Base-by-base conservation (phyloP, 2,329 filamentous ascomycete species). In the Fusarium globosum region DNA sequence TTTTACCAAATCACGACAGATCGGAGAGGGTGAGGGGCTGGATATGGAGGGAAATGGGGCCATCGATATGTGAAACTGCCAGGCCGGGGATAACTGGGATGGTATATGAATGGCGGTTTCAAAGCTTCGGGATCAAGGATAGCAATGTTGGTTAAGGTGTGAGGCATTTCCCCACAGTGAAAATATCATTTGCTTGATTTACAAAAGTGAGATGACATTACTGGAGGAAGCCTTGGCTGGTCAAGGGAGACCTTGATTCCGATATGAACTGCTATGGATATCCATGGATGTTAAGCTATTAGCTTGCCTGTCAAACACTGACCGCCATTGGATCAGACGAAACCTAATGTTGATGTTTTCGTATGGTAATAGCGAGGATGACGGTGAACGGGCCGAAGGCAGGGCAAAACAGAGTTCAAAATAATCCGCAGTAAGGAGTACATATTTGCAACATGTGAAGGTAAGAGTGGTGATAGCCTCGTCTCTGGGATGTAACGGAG, bases 1-100 rank as follows among this genome's bases (percentile, higher is more conserved):
- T 98, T 93, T 80, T 97, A 97, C 81, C 88, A 90, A 77, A 82
- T 94, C 26, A 87, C 79, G 64, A 76, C 71, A 76, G 74, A 79
- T 76, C 73, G 77, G 57, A 71, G 77, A 68, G 70, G 75, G 69
- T 55, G 45, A 65, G 43, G 36, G 71, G 71, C 48, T 52, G 15
- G 30, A 59, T 57, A 65, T 65, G 62, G 56, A 64, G 66, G 61
- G 69, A 58, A 42, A 64, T 36, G 61, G 49, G 33, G 26, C 52
- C 39, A 28, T 41, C 49, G 64, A 49, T 63, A 64, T 59, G 51
- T 77, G 75, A 77, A 77, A 77, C 74, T 63, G 61, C 68, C 57
- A 62, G 53, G 64, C 60, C 39, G 55, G 53, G 62, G 69, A 48
- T 61, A 66, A 51, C 55, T 51, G 66, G 69, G 64, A 59, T 51